Percentiles rank a stretch among this genome's conserved stretches.
These are phyloP conservation scores for Trichoderma guizhouense DNA, from an alignment of 2,329 filamentous ascomycete genomes.

Conservation along the genomic window DNA sequence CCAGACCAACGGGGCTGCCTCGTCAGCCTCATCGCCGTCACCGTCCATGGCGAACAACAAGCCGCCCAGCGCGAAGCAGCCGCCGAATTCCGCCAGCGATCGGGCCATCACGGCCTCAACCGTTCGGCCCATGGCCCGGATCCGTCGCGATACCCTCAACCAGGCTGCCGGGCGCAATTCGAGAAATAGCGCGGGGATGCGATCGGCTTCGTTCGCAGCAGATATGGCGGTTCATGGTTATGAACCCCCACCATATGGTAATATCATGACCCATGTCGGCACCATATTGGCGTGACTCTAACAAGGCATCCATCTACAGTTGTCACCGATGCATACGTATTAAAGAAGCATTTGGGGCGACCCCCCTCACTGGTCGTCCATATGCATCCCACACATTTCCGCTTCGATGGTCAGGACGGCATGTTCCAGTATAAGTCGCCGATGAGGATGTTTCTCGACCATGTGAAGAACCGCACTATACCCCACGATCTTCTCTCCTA, in stretches of 20 bases:
- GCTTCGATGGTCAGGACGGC: slow-evolving; percentile 90
- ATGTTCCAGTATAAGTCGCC: slow-evolving; percentile 90
- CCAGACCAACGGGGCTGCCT: slow-evolving; percentile 60
- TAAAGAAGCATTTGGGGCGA: slow-evolving; percentile 73
- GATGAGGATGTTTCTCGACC: slow-evolving; percentile 78
- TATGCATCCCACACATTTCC: slow-evolving; percentile 79
- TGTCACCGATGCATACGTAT: slow-evolving; percentile 69
- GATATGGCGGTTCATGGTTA: slow-evolving; percentile 39
- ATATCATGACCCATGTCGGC: slow-evolving; percentile 20
- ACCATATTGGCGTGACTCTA: slow-evolving; percentile 19
- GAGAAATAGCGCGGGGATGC: slow-evolving; percentile 49
- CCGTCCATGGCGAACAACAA: slow-evolving; percentile 57
- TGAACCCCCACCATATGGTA: slow-evolving; percentile 53
- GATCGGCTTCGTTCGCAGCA: slow-evolving; percentile 46
- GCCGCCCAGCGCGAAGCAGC: slow-evolving; percentile 43
- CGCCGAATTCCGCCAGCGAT: slow-evolving; percentile 35
- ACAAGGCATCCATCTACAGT: slow-evolving; percentile 47
- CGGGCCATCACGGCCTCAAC: slow-evolving; percentile 39
- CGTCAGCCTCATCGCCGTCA: slow-evolving; percentile 58
- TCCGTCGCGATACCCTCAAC: slow-evolving; percentile 53
- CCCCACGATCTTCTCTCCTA: slow-evolving; percentile 87
- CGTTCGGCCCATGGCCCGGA: slow-evolving; percentile 53
- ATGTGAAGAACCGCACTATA: slow-evolving; percentile 71
- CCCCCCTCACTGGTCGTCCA: slow-evolving; percentile 84
- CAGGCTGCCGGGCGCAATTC: slow-evolving; percentile 46